phyloP scores from a whole-genome alignment of 345 rosid genomes.

The Trapa bicornis region DNA sequence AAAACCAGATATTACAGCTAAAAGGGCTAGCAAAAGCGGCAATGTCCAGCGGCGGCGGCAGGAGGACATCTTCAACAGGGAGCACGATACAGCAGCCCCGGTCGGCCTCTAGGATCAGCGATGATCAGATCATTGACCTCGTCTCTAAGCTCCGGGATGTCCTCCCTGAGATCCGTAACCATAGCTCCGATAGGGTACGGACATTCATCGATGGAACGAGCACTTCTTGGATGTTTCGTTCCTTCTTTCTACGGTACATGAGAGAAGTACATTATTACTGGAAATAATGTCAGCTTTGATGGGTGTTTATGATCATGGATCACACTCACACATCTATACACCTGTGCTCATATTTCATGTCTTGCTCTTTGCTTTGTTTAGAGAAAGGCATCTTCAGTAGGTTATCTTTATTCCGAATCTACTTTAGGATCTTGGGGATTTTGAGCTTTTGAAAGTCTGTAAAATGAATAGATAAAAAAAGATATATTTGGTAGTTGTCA shows the following conservation, averaged over 20 bases:
- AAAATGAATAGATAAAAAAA: no score
- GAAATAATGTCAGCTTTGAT: not conserved
- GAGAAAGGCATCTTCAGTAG: no score
- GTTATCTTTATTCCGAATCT: no score
- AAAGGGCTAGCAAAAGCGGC: not conserved
- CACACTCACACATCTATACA: no score
- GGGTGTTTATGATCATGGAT: no score
- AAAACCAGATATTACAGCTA: not conserved
- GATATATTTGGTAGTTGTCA: no score
- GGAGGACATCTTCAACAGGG: conserved; percentile 8
- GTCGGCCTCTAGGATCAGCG: conserved; percentile 56
- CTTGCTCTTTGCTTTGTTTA: no score
- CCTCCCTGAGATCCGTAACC: conserved; percentile 73
- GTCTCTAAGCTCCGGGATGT: conserved; percentile 65
- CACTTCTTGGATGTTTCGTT: not conserved
- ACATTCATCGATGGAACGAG: no score
- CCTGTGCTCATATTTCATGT: no score
- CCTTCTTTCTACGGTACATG: not conserved
- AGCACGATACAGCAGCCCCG: conserved; percentile 48
- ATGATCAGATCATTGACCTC: conserved; percentile 78
- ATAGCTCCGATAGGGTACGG: conserved; percentile 63
- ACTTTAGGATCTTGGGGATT: no score
- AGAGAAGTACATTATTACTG: no score
- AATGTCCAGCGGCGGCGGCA: conserved; percentile 53
- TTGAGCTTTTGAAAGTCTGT: no score